Conservation (phyloP, 2,329 filamentous ascomycete genomes). For the Stachybotrys echinatus region DNA sequence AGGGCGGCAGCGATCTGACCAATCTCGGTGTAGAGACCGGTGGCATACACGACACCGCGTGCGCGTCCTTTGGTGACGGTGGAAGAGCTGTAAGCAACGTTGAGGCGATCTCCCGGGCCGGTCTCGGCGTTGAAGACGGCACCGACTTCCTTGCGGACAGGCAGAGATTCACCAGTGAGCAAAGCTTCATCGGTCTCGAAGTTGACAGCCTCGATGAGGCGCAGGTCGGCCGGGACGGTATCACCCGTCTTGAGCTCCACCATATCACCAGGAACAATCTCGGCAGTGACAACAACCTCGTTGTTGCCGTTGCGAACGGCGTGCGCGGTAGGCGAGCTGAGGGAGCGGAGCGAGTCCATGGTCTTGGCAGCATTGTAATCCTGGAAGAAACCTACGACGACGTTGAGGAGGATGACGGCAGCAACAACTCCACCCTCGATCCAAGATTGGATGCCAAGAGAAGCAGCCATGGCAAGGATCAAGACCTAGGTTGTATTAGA, state of each 20-base stretch:
- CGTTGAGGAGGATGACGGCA: constrained; percentile 52
- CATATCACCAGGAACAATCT: constrained; percentile 54
- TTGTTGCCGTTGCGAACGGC: constrained; percentile 36
- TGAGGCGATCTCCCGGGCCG: constrained; percentile 52
- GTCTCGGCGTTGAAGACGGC: constrained; percentile 35
- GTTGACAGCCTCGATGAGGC: constrained; percentile 55
- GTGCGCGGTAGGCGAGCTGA: constrained; percentile 37
- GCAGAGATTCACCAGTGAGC: constrained; percentile 59
- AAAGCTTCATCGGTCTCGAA: constrained; percentile 63
- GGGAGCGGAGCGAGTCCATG: constrained; percentile 40
- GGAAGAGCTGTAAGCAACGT: constrained; percentile 58
- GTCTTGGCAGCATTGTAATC: constrained; percentile 44
- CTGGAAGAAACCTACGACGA: constrained; percentile 44
- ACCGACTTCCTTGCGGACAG: constrained; percentile 48
- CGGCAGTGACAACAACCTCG: constrained; percentile 29
- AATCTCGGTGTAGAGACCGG: constrained; percentile 57
- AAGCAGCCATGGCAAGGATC: constrained; percentile 52
- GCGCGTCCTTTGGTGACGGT: constrained; percentile 58
- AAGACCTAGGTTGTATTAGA: constrained; percentile 30
- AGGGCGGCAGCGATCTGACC: constrained; percentile 52
- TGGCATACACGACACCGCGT: constrained; percentile 55
- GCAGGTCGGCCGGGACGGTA: constrained; percentile 56
- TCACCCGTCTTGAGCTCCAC: constrained; percentile 50
- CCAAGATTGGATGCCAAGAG: constrained; percentile 52
- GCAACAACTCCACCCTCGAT: constrained; percentile 56